Evolutionary conservation across 345 rosid species (phyloP).

Genomic region (Salix udensis): DNA sequence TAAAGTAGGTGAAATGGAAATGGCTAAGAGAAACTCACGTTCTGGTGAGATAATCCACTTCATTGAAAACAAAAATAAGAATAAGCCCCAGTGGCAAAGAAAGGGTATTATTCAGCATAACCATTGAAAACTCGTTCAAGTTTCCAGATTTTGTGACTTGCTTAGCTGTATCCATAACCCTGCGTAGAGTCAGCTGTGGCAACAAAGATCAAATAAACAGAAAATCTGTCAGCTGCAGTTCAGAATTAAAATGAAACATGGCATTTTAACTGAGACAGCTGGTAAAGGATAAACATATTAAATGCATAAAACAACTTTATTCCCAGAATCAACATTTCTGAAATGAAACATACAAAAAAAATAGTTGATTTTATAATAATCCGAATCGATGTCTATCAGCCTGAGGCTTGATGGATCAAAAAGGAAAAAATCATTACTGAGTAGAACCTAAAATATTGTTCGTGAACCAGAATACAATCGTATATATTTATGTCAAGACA

Average conservation of each 20-base stretch:
- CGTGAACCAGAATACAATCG: not conserved
- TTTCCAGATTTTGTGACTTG: slow-evolving; percentile 82
- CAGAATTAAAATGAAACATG: slow-evolving; percentile 1
- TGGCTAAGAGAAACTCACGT: slow-evolving; percentile 51
- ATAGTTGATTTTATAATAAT: not conserved
- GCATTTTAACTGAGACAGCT: not conserved
- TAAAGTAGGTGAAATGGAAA: slow-evolving; percentile 6
- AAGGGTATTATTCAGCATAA: slow-evolving; percentile 86
- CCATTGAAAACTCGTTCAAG: slow-evolving; percentile 96
- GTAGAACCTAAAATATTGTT: too few species aligned
- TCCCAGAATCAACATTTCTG: not conserved
- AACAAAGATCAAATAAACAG: slow-evolving; percentile 16
- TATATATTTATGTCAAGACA: not conserved
- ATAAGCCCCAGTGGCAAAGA: slow-evolving; percentile 82
- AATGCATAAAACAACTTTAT: not conserved
- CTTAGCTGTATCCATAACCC: slow-evolving; percentile 97
- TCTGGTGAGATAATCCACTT: slow-evolving; percentile 66
- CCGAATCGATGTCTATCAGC: not conserved
- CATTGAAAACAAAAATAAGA: slow-evolving; percentile 73
- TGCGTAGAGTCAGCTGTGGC: slow-evolving; percentile 81
- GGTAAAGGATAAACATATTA: not conserved
- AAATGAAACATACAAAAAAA: not conserved
- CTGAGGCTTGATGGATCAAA: not conserved
- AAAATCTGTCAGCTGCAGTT: slow-evolving; percentile 11
- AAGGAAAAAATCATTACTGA: too few species aligned